phyloP scores from a whole-genome alignment of 2,329 filamentous ascomycete genomes.

The Colletotrichum truncatum region DNA sequence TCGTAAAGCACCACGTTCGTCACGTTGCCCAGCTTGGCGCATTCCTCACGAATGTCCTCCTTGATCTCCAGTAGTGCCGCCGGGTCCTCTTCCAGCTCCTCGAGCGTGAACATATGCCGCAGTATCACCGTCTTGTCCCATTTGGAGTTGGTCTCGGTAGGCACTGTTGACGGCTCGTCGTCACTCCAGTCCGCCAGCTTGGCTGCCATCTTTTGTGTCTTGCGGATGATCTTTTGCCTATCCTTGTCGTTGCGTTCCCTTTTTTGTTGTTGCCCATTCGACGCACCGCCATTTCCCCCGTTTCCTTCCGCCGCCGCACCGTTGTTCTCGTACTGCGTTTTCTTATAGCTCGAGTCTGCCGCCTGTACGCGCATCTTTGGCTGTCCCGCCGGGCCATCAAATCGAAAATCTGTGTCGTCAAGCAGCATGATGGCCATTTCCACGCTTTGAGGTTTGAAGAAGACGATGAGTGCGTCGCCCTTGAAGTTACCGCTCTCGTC shows the following conservation, averaged over 20 bases:
- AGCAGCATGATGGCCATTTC: slow-evolving; percentile 82
- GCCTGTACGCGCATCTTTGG: slow-evolving; percentile 79
- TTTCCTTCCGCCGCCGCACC: slow-evolving; percentile 26
- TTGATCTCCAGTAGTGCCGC: slow-evolving; percentile 89
- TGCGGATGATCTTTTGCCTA: slow-evolving; percentile 89
- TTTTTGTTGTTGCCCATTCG: slow-evolving; percentile 39
- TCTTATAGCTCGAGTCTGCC: slow-evolving; percentile 93
- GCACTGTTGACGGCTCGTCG: slow-evolving; percentile 72
- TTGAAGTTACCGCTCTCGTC: slow-evolving; percentile 88
- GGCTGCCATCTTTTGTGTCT: slow-evolving; percentile 89
- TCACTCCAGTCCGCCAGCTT: slow-evolving; percentile 97
- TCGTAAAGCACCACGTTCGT: slow-evolving; percentile 94
- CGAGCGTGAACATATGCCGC: slow-evolving; percentile 90
- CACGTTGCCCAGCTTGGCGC: slow-evolving; percentile 83
- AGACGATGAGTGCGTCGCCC: slow-evolving; percentile 91
- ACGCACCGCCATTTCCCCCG: slow-evolving; percentile 46
- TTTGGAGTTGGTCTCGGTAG: slow-evolving; percentile 54
- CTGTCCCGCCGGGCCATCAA: slow-evolving; percentile 65
- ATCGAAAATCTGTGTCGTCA: slow-evolving; percentile 84
- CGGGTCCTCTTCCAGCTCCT: slow-evolving; percentile 86
- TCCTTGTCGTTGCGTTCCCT: slow-evolving; percentile 65
- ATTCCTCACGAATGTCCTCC: slow-evolving; percentile 92
- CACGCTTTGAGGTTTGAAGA: slow-evolving; percentile 95
- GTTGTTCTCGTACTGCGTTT: slow-evolving; percentile 72
- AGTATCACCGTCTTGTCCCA: slow-evolving; percentile 88